Conservation (phyloP, 441 rosid species). For the Biscutella laevigata region DNA sequence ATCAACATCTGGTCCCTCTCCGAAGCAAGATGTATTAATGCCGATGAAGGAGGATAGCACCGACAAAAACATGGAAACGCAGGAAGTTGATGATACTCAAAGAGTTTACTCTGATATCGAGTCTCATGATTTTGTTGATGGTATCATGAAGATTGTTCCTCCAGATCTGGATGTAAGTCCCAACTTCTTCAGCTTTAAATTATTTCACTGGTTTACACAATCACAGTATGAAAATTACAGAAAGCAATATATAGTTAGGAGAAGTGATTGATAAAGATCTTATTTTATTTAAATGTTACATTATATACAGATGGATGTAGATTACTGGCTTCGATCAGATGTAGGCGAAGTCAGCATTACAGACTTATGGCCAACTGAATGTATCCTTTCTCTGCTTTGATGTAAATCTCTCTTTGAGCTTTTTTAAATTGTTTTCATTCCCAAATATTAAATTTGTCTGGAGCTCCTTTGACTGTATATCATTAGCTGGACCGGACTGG, state of each 20-base stretch:
- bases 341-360: slow-evolving; percentile 78
- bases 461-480: slow-evolving; percentile 36
- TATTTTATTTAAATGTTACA: slow-evolving; percentile 8
- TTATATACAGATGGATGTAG: slow-evolving; percentile 65
- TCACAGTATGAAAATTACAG: background rate
- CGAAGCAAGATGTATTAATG: slow-evolving; percentile 29
- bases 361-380: slow-evolving; percentile 74
- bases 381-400: slow-evolving; percentile 46
- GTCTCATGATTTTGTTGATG: slow-evolving; percentile 74
- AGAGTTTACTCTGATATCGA: slow-evolving; percentile 46
- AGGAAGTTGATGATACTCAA: slow-evolving; percentile 43
- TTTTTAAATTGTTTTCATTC: background rate
- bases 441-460: background rate
- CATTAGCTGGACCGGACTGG: slow-evolving; percentile 57
- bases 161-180: slow-evolving; percentile 82
- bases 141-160: slow-evolving; percentile 91
- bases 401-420: background rate
- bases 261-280: slow-evolving; percentile 1
- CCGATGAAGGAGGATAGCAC: slow-evolving; percentile 41
- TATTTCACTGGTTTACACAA: background rate
- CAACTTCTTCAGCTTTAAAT: background rate
- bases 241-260: background rate
- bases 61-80: slow-evolving; percentile 45
- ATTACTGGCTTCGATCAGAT: slow-evolving; percentile 95
- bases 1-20: slow-evolving; percentile 42